Evolutionary conservation across 148 eudicot genomes (phyloP).

Genomic region (Fagopyrum tataricum): DNA sequence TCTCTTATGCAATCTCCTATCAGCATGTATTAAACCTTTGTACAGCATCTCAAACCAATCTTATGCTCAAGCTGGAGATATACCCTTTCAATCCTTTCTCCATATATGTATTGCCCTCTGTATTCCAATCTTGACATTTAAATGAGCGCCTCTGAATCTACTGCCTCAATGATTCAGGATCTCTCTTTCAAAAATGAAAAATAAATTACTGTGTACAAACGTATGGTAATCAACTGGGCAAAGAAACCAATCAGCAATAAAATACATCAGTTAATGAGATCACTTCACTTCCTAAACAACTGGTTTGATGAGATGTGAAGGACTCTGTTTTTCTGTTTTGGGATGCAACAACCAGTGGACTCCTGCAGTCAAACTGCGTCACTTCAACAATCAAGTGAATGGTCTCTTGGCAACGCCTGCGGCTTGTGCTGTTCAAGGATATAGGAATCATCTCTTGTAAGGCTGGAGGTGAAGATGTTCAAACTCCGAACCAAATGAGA

Average conservation of each 20-base stretch:
- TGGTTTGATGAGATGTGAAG: not conserved
- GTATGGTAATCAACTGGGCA: not conserved
- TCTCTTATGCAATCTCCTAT: no score
- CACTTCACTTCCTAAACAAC: not conserved
- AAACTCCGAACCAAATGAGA: slow-evolving; percentile 78
- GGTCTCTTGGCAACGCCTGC: not conserved
- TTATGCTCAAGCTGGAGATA: no score
- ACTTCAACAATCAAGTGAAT: not conserved
- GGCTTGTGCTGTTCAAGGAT: not conserved
- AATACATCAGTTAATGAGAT: not conserved
- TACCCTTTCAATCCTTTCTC: not conserved
- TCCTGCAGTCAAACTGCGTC: not conserved
- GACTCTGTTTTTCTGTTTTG: not conserved
- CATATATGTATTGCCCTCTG: not conserved
- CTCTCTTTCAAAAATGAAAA: not conserved
- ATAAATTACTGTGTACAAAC: not conserved
- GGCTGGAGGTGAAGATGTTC: slow-evolving; percentile 70
- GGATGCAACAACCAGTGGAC: not conserved
- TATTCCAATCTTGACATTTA: not conserved
- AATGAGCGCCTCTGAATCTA: not conserved
- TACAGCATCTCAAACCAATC: no score
- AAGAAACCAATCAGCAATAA: not conserved
- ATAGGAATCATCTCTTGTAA: slow-evolving; percentile 51
- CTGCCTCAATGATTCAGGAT: not conserved
- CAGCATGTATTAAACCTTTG: no score